These are phyloP conservation scores for Plasmodium knowlesi DNA, from an alignment of 169 alveolate genomes.

Conservation along the genomic window DNA sequence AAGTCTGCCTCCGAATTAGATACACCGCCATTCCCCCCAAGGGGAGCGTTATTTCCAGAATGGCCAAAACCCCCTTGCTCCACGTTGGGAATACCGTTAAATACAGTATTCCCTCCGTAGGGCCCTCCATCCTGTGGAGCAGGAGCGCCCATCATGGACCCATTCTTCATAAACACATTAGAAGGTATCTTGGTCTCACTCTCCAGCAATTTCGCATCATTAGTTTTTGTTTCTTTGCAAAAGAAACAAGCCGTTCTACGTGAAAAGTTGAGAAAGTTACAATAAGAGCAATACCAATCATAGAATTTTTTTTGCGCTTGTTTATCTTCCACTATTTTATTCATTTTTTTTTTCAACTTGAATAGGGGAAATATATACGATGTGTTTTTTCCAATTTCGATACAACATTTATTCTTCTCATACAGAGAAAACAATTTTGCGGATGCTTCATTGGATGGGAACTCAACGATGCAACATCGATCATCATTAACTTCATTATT, in stretches of 20 bases:
- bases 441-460: constrained; percentile 64
- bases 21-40: neutral
- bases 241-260: constrained; percentile 65
- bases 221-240: constrained; percentile 58
- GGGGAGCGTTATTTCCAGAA: neutral
- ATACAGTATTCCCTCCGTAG: neutral
- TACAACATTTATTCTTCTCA: constrained; percentile 62
- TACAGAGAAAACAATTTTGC: constrained; percentile 72
- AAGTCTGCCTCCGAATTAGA: neutral
- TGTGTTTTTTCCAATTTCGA: neutral
- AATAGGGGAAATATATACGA: constrained; percentile 67
- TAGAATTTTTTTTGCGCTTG: constrained; percentile 23
- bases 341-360: constrained; percentile 27
- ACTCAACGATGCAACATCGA: constrained; percentile 61
- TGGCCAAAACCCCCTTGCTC: neutral
- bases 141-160: neutral
- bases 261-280: constrained; percentile 83
- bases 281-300: constrained; percentile 85
- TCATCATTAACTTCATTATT: constrained; percentile 44
- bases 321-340: constrained; percentile 10
- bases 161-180: constrained; percentile 25
- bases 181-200: neutral
- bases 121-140: neutral
- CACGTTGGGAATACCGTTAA: neutral
- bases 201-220: constrained; percentile 59